Conservation (phyloP, 192 early-diverging fungal species). For the Neocallimastix lanati region DNA sequence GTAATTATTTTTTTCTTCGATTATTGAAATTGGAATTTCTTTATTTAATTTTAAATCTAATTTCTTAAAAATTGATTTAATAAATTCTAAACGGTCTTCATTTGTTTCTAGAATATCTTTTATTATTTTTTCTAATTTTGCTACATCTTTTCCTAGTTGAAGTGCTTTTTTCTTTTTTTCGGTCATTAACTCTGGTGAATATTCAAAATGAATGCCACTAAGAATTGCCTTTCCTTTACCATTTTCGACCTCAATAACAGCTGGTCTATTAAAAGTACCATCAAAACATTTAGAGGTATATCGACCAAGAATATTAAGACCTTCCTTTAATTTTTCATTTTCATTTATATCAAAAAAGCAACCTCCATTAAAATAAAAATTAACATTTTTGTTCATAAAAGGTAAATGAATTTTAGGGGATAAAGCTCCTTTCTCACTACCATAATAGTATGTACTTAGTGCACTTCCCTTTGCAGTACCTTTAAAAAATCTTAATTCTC, state of each 20-base stretch:
- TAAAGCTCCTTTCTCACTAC: background rate
- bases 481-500: slow-evolving; percentile 52
- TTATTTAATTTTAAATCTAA: background rate
- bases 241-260: background rate
- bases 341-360: background rate
- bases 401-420: background rate
- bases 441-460: background rate
- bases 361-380: background rate
- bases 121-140: background rate
- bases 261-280: background rate
- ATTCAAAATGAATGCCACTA: background rate
- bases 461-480: slow-evolving; percentile 51
- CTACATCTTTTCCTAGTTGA: background rate
- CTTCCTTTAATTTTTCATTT: background rate
- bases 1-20: background rate
- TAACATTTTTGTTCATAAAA: background rate
- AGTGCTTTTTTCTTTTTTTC: background rate
- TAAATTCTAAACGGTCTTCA: background rate
- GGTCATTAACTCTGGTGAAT: background rate
- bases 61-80: background rate
- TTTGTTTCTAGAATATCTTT: background rate
- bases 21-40: background rate
- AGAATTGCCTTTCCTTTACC: background rate
- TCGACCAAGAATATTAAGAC: background rate
- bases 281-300: background rate